phyloP scores from a whole-genome alignment of 1,139 yeast genomes.

The Hemisphaericaspora lyxosophila region DNA sequence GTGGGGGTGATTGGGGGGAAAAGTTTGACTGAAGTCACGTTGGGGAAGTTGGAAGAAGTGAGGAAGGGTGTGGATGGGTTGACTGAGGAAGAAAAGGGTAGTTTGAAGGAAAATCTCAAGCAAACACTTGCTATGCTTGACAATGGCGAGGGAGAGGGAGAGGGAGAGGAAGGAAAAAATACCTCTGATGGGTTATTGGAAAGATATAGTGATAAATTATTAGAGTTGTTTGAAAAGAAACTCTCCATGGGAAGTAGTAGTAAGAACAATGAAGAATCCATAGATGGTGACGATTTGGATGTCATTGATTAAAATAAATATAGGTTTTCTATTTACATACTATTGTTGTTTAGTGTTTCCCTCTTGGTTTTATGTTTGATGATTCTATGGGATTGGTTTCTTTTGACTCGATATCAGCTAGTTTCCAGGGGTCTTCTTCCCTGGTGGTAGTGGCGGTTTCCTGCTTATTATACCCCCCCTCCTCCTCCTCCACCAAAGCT shows the following conservation, averaged over 20 bases:
- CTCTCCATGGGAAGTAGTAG: constrained; percentile 5
- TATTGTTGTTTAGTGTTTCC: not conserved
- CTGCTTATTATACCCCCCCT: too few relatives aligned
- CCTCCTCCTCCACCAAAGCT: constrained; percentile 16
- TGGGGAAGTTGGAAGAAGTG: constrained; percentile 9
- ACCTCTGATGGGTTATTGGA: constrained; percentile 21
- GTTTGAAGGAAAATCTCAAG: too few relatives aligned
- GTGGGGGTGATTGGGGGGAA: not conserved
- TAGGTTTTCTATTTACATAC: constrained; percentile 2
- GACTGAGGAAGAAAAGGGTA: constrained; percentile 14
- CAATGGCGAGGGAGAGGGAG: constrained; percentile 2
- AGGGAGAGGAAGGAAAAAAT: not conserved
- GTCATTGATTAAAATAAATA: not conserved
- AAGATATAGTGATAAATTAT: constrained; percentile 32
- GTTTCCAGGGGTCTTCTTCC: constrained; percentile 27
- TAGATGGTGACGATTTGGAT: not conserved
- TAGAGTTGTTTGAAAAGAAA: constrained; percentile 25
- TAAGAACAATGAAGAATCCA: not conserved
- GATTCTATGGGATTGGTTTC: constrained; percentile 35
- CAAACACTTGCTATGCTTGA: too few relatives aligned
- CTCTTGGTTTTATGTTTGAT: constrained; percentile 35
- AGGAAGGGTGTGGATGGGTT: constrained; percentile 8
- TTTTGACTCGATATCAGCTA: constrained; percentile 33
- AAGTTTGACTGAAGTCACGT: not conserved
- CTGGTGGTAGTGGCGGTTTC: too few relatives aligned